Conservation (phyloP, 2,329 filamentous ascomycete species). For the Cytospora chrysosperma region DNA sequence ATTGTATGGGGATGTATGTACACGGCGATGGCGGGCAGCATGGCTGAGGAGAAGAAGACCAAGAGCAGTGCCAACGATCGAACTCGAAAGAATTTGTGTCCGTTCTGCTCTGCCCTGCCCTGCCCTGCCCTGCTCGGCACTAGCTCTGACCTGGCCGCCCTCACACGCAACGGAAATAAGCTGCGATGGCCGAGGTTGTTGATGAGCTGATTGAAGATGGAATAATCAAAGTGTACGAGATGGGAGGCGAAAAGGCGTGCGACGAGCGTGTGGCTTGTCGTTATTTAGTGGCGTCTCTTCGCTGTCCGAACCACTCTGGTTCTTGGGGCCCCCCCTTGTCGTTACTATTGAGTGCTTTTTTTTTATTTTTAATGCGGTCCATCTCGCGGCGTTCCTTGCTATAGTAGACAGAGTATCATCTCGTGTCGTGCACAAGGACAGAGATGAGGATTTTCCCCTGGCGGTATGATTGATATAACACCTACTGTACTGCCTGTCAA, state of each 20-base stretch:
- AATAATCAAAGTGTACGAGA: slow-evolving; percentile 8
- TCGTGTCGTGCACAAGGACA: background rate
- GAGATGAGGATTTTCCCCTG: slow-evolving; percentile 13
- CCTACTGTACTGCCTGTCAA: background rate
- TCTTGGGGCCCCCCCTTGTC: no score
- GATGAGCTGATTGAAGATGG: background rate
- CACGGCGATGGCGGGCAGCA: background rate
- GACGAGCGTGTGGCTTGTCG: slow-evolving; percentile 7
- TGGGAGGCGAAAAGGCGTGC: background rate
- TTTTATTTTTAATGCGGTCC: background rate
- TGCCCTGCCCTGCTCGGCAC: background rate
- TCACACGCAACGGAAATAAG: background rate
- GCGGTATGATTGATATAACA: background rate
- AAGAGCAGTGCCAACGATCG: background rate
- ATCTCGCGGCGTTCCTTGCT: background rate
- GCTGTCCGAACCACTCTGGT: no score
- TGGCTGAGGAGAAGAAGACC: background rate
- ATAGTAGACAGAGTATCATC: background rate
- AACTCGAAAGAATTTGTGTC: background rate
- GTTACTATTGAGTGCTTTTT: no score
- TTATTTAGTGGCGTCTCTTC: background rate
- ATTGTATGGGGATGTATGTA: no score
- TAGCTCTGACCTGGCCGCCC: slow-evolving; percentile 9
- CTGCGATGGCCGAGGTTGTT: slow-evolving; percentile 6
- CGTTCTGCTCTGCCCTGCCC: no score